These are phyloP conservation scores for Linum usitatissimum DNA, from an alignment of 345 rosid species.

Conservation along the genomic window DNA sequence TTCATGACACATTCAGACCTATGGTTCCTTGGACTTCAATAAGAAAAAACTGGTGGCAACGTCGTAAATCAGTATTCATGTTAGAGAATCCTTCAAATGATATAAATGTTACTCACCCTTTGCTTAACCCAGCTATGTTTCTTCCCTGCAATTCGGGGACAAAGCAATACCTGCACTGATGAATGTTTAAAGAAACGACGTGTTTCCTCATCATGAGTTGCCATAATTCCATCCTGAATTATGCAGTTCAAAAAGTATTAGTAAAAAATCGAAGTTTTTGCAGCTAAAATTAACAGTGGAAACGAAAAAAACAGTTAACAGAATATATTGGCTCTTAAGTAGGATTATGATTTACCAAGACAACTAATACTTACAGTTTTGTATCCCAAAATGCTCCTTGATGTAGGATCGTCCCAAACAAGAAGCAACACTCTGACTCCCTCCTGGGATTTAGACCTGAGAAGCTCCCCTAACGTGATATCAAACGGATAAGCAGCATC, in stretches of 20 bases:
- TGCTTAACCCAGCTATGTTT: constrained; percentile 85
- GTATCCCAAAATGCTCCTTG: constrained; percentile 76
- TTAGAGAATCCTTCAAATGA: neutral
- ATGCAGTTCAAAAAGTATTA: constrained; percentile 2
- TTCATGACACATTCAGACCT: too few species aligned
- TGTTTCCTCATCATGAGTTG: constrained; percentile 97
- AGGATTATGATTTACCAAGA: neutral
- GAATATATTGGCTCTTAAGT: neutral
- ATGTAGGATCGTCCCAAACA: constrained; percentile 97
- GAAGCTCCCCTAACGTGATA: constrained; percentile 63
- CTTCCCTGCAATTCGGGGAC: constrained; percentile 92
- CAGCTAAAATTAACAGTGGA: neutral
- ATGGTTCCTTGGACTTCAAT: neutral
- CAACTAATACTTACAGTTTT: constrained; percentile 41
- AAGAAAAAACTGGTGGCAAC: neutral
- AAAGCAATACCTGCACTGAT: constrained; percentile 82
- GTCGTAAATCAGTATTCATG: neutral
- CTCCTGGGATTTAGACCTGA: constrained; percentile 78
- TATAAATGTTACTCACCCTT: constrained; percentile 35
- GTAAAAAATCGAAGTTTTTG: neutral
- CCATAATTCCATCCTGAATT: constrained; percentile 86
- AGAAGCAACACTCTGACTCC: constrained; percentile 95
- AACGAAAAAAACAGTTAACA: neutral
- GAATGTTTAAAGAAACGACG: constrained; percentile 87
- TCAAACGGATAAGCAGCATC: constrained; percentile 41